phyloP scores from a whole-genome alignment of 176 grass and related monocot species.

The Puya raimondii region DNA sequence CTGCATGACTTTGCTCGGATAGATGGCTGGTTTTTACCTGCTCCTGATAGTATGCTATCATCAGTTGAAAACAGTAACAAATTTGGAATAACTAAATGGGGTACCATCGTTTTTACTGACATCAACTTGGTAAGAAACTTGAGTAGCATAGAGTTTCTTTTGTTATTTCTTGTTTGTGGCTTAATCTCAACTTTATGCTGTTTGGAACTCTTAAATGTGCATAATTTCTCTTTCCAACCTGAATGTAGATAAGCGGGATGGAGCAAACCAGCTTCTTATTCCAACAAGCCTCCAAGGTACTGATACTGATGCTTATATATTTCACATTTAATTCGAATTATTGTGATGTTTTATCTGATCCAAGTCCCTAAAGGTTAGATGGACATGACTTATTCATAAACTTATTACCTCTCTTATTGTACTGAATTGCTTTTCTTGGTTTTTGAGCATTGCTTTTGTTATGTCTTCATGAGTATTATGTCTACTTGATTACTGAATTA shows the following conservation, averaged over 20 bases:
- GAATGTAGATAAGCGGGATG: slow-evolving; percentile 91
- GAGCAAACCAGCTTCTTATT: slow-evolving; percentile 98
- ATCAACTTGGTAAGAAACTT: slow-evolving; percentile 73
- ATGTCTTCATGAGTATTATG: background rate
- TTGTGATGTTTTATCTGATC: background rate
- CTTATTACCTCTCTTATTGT: background rate
- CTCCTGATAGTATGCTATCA: slow-evolving; percentile 20
- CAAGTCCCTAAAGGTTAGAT: background rate
- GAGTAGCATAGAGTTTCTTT: slow-evolving; percentile 4
- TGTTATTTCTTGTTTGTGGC: background rate
- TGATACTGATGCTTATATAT: background rate
- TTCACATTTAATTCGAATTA: background rate
- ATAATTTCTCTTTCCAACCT: slow-evolving; percentile 13
- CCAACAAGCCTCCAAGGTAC: slow-evolving; percentile 94
- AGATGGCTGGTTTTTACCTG: slow-evolving; percentile 94
- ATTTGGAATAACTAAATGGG: slow-evolving; percentile 59
- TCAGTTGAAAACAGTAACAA: slow-evolving; percentile 32
- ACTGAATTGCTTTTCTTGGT: background rate
- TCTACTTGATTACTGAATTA: no score
- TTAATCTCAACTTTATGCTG: background rate
- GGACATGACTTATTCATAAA: background rate
- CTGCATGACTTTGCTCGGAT: slow-evolving; percentile 83
- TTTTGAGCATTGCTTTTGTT: background rate
- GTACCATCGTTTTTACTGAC: slow-evolving; percentile 78
- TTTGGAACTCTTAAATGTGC: slow-evolving; percentile 8